phyloP scores from a whole-genome alignment of 2,329 filamentous ascomycete genomes.

The Microdochium nivale region DNA sequence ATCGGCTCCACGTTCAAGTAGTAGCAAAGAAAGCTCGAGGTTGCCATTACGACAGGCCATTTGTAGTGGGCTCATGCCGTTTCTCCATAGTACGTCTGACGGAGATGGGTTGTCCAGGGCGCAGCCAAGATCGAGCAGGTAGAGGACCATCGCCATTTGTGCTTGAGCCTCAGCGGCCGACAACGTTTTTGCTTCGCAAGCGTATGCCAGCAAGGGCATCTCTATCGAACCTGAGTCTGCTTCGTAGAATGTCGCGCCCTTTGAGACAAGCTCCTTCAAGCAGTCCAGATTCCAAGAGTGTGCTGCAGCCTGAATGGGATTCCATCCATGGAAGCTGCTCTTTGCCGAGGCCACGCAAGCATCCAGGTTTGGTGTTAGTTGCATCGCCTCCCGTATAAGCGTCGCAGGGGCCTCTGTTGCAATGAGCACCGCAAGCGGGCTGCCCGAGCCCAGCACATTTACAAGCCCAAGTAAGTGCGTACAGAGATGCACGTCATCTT shows the following conservation, averaged over 20 bases:
- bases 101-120: not conserved
- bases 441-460: not conserved
- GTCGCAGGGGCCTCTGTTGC: not conserved
- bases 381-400: not conserved
- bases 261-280: not conserved
- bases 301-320: not conserved
- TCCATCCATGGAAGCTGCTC: not conserved
- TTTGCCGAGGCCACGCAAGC: not conserved
- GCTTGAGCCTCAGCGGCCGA: not conserved
- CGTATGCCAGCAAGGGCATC: not conserved
- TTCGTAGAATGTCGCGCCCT: not conserved
- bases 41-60: not conserved
- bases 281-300: not conserved
- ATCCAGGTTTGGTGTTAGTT: not conserved
- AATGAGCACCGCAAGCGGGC: not conserved
- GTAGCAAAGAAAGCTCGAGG: not conserved
- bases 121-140: not conserved
- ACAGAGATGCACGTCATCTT: not conserved
- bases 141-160: not conserved
- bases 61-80: not conserved
- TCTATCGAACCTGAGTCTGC: not conserved
- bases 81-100: not conserved
- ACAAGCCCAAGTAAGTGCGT: not conserved
- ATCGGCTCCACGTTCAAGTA: not conserved
- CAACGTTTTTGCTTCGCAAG: not conserved